phyloP scores from a whole-genome alignment of 257 asterid genomes.

The Salvia rosmarinus region DNA sequence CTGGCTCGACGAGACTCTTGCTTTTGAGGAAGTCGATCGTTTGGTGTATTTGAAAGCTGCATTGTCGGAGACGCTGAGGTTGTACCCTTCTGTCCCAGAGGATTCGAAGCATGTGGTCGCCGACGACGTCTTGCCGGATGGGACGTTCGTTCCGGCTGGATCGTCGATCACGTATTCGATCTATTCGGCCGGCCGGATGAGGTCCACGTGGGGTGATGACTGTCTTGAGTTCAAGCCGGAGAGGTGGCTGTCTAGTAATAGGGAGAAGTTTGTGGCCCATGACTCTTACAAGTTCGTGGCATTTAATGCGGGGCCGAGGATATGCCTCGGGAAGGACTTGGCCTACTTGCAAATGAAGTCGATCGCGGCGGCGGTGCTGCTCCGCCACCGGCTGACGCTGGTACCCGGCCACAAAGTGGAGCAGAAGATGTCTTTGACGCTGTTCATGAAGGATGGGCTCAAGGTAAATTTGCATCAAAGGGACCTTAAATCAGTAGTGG shows the following conservation, averaged over 20 bases:
- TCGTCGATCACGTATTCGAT: slow-evolving; percentile 84
- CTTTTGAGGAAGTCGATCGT: slow-evolving; percentile 73
- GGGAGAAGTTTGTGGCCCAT: slow-evolving; percentile 59
- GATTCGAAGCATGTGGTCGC: slow-evolving; percentile 84
- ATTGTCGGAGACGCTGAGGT: slow-evolving; percentile 73
- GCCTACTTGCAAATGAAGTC: slow-evolving; percentile 93
- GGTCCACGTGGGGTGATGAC: slow-evolving; percentile 84
- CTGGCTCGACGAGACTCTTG: slow-evolving; percentile 67
- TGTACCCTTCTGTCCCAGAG: slow-evolving; percentile 94
- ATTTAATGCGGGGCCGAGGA: slow-evolving; percentile 89
- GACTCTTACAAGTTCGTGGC: slow-evolving; percentile 80
- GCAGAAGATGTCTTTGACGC: slow-evolving; percentile 86
- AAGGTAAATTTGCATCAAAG: slow-evolving; percentile 59
- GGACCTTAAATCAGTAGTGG: slow-evolving; percentile 47
- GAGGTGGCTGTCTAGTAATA: slow-evolving; percentile 63
- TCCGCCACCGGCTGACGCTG: slow-evolving; percentile 66
- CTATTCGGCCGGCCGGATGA: slow-evolving; percentile 89
- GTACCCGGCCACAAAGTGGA: slow-evolving; percentile 71
- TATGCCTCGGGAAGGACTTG: slow-evolving; percentile 84
- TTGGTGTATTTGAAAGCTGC: slow-evolving; percentile 78
- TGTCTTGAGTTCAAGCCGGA: slow-evolving; percentile 80
- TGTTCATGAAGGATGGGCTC: slow-evolving; percentile 86
- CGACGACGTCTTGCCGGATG: slow-evolving; percentile 82
- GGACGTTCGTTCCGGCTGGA: slow-evolving; percentile 85
- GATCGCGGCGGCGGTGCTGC: slow-evolving; percentile 77